phyloP scores from a whole-genome alignment of 768 basidiomycete species.

The Rhizopogon rudus region DNA sequence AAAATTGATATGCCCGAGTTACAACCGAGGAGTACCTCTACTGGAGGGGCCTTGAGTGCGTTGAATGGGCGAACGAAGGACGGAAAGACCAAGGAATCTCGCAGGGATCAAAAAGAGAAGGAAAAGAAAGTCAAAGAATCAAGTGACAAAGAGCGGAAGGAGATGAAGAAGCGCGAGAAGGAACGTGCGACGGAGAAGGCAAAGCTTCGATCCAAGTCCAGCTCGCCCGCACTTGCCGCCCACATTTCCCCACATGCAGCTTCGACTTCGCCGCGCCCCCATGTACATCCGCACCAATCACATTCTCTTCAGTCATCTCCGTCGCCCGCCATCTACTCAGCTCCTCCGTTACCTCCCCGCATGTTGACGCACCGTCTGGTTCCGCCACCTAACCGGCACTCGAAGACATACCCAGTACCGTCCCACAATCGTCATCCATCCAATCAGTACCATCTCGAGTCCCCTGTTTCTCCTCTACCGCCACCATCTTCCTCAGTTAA shows the following conservation, averaged over 20 bases:
- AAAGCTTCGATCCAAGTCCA: constrained; percentile 5
- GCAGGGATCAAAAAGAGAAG: neutral
- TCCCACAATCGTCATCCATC: neutral
- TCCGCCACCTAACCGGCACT: constrained; percentile 9
- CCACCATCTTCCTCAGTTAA: constrained; percentile 8
- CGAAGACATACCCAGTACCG: constrained; percentile 9
- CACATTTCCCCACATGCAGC: constrained; percentile 10
- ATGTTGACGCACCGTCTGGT: neutral
- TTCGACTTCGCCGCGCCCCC: constrained; percentile 15
- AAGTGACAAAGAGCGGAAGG: constrained; percentile 20
- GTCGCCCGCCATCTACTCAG: constrained; percentile 34
- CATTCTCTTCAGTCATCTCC: constrained; percentile 35
- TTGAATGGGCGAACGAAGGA: constrained; percentile 1
- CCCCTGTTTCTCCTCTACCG: neutral
- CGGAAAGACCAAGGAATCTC: neutral
- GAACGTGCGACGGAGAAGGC: constrained; percentile 40
- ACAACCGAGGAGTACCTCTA: constrained; percentile 38
- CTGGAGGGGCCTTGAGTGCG: neutral
- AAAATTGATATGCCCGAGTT: constrained; percentile 88
- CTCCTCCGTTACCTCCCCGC: constrained; percentile 24
- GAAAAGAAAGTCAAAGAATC: neutral
- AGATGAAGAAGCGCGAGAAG: constrained; percentile 25
- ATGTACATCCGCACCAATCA: constrained; percentile 26
- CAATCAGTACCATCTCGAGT: neutral
- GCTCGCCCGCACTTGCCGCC: constrained; percentile 1